phyloP scores from a whole-genome alignment of 768 basidiomycete genomes.

The Termitomyces sp. region DNA sequence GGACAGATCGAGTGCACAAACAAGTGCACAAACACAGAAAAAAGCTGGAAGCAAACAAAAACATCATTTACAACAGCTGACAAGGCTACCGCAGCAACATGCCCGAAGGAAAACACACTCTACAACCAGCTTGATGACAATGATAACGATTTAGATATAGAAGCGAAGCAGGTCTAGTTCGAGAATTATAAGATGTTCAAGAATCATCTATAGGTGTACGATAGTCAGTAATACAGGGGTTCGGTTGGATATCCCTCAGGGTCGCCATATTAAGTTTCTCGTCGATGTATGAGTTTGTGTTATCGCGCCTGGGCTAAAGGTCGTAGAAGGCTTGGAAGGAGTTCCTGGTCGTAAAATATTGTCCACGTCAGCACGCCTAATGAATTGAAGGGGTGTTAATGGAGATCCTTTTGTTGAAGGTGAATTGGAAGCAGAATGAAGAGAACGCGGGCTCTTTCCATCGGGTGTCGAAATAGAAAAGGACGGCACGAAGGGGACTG shows the following conservation, averaged over 20 bases:
- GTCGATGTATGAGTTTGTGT: constrained; percentile 42
- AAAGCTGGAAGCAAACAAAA: too few species aligned
- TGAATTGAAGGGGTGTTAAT: constrained; percentile 78
- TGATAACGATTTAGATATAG: not conserved
- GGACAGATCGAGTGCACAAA: too few species aligned
- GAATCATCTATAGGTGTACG: constrained; percentile 1
- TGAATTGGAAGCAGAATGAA: constrained; percentile 34
- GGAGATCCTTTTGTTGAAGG: constrained; percentile 68
- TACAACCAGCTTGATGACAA: not conserved
- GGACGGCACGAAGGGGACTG: constrained; percentile 53
- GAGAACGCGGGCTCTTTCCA: constrained; percentile 46
- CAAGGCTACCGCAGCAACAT: too few species aligned
- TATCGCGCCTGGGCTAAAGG: constrained; percentile 32
- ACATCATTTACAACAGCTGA: too few species aligned
- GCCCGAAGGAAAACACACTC: too few species aligned
- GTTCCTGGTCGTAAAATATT: constrained; percentile 54
- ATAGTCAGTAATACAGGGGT: not conserved
- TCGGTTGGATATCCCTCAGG: constrained; percentile 32
- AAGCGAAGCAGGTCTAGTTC: not conserved
- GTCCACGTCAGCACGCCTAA: constrained; percentile 73
- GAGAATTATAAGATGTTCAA: not conserved
- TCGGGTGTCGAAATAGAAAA: constrained; percentile 63
- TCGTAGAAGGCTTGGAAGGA: constrained; percentile 54
- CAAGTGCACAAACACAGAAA: too few species aligned
- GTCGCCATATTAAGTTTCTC: constrained; percentile 63